phyloP scores from a whole-genome alignment of 805 yeast species.

The Metschnikowia lochheadii region DNA sequence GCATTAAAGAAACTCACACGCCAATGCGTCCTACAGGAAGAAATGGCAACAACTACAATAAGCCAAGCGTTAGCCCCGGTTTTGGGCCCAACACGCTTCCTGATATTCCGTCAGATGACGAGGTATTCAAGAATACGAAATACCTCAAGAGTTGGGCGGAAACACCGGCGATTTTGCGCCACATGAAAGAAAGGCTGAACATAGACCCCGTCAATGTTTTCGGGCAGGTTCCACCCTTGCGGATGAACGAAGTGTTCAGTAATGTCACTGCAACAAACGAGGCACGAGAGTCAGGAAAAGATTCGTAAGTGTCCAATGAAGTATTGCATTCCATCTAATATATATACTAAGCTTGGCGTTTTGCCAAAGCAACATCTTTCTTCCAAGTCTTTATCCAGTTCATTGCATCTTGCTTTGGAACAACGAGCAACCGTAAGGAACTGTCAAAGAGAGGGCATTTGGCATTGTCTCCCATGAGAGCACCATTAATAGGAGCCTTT shows the following conservation, averaged over 20 bases:
- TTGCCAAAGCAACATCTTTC: slow-evolving; percentile 54
- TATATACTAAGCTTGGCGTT: slow-evolving; percentile 18
- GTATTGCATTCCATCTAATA: neutral
- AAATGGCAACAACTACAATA: slow-evolving; percentile 3
- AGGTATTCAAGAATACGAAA: slow-evolving; percentile 15
- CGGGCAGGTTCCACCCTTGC: slow-evolving; percentile 68
- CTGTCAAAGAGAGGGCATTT: slow-evolving; percentile 74
- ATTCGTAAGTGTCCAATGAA: neutral
- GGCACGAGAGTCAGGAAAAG: neutral
- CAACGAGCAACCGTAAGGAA: slow-evolving; percentile 66
- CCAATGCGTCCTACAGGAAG: neutral
- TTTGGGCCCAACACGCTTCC: slow-evolving; percentile 27
- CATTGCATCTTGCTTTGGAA: slow-evolving; percentile 65
- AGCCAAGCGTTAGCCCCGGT: slow-evolving; percentile 14
- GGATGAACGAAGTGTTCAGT: slow-evolving; percentile 58
- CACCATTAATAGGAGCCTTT: slow-evolving; percentile 61
- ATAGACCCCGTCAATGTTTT: slow-evolving; percentile 67
- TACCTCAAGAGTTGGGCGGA: slow-evolving; percentile 33
- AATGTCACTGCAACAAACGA: neutral
- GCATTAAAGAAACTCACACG: neutral
- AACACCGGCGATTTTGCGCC: slow-evolving; percentile 31
- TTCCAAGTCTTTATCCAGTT: slow-evolving; percentile 68
- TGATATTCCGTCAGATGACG: slow-evolving; percentile 41
- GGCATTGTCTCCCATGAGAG: slow-evolving; percentile 58
- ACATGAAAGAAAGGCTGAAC: slow-evolving; percentile 24